These are phyloP conservation scores for Scopulariopsis brevicaulis DNA, from an alignment of 2,329 filamentous ascomycete species.

Conservation along the genomic window DNA sequence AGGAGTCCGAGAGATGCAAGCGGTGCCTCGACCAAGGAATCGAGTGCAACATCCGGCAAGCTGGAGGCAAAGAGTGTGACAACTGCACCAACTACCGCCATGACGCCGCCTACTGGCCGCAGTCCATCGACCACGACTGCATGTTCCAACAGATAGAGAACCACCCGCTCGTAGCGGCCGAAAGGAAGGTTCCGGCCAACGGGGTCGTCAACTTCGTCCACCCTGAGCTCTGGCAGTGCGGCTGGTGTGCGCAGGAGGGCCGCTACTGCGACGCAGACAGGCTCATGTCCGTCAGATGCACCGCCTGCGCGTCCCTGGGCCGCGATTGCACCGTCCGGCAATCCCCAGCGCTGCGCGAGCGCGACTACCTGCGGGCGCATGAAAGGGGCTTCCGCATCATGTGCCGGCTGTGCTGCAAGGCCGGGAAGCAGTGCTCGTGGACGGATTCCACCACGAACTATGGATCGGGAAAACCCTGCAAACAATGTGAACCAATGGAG, in stretches of 20 bases:
- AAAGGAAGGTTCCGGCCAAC: not conserved
- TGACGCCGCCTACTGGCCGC: not conserved
- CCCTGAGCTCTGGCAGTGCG: not conserved
- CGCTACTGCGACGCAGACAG: constrained; percentile 4
- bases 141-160: not conserved
- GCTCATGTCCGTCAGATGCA: not conserved
- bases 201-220: not conserved
- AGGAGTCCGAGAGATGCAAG: not conserved
- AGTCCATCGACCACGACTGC: not conserved
- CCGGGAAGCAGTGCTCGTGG: constrained; percentile 2
- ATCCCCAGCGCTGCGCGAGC: not conserved
- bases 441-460: not conserved
- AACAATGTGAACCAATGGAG: not conserved
- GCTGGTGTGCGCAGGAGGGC: not conserved
- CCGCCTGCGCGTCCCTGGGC: not conserved
- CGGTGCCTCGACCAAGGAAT: not conserved
- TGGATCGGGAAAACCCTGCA: not conserved
- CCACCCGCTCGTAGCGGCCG: not conserved
- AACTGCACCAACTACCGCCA: not conserved
- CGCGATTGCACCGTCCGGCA: not conserved
- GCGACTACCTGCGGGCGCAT: not conserved
- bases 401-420: not conserved
- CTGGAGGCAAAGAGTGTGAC: not conserved
- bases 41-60: not conserved
- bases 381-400: not conserved